A percentile compares a stretch with the other conserved stretches of the same genome.
Conservation (phyloP, 2,329 filamentous ascomycete species). For the Karstenula rhodostoma region DNA sequence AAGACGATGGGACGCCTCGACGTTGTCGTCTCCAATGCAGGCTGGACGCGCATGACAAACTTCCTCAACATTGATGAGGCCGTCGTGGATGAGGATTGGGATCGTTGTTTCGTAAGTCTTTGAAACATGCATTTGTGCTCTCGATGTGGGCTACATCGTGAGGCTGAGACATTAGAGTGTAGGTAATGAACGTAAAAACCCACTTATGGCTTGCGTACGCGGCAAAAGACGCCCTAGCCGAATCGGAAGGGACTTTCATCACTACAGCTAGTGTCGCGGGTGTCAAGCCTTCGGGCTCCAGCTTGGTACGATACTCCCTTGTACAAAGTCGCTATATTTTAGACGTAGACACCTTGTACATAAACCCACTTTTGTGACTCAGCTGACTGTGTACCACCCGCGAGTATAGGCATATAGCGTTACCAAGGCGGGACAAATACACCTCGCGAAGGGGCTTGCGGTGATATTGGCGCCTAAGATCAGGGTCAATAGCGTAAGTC, state of each 20-base stretch:
- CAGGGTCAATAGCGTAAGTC: conserved; percentile 70
- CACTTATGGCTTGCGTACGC: conserved; percentile 62
- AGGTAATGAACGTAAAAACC: conserved; percentile 67
- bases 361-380: too few relatives aligned
- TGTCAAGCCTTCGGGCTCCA: conserved; percentile 70
- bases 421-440: conserved; percentile 77
- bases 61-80: conserved; percentile 67
- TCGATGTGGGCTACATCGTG: too few relatives aligned
- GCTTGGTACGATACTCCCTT: too few relatives aligned
- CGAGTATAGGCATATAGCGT: conserved; percentile 82
- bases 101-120: conserved; percentile 71
- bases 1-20: conserved; percentile 57
- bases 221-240: conserved; percentile 65
- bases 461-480: conserved; percentile 68
- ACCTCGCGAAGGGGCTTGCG: conserved; percentile 72
- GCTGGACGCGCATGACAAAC: conserved; percentile 68
- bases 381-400: too few relatives aligned
- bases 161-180: too few relatives aligned
- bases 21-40: conserved; percentile 60
- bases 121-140: too few relatives aligned
- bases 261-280: conserved; percentile 71
- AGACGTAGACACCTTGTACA: too few relatives aligned
- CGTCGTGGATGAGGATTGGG: conserved; percentile 69
- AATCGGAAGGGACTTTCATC: conserved; percentile 68
- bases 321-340: too few relatives aligned